Evolutionary conservation across 2,329 filamentous ascomycete species (phyloP).

Genomic region (Dendryphion nanum): DNA sequence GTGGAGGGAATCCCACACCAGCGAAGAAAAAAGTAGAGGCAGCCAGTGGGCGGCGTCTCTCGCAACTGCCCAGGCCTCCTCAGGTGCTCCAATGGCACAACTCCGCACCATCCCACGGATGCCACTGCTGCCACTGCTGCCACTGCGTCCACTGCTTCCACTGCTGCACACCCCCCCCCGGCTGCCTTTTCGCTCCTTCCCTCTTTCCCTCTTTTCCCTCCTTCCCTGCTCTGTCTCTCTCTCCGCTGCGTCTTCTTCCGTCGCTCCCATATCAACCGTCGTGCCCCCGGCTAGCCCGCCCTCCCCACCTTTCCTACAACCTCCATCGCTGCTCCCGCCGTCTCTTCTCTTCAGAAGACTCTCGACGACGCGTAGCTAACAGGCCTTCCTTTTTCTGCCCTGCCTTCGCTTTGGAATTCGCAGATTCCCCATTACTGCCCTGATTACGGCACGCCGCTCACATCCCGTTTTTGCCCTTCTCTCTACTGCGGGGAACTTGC

Average conservation of each 20-base stretch:
- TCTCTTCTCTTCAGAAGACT: background rate
- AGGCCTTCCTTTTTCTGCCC: conserved; percentile 6
- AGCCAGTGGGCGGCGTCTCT: too few relatives aligned
- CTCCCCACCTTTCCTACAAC: conserved; percentile 1
- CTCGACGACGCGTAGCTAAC: conserved; percentile 5
- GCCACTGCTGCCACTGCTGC: too few relatives aligned
- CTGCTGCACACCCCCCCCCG: background rate
- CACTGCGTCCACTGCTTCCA: background rate
- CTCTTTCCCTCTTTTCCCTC: conserved; percentile 1
- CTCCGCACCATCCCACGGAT: too few relatives aligned
- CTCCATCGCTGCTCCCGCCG: conserved; percentile 3
- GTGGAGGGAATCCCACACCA: too few relatives aligned
- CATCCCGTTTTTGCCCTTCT: conserved; percentile 3
- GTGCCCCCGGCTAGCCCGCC: background rate
- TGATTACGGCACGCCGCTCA: background rate
- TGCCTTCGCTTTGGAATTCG: conserved; percentile 7
- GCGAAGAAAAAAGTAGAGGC: too few relatives aligned
- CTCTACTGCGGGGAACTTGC: conserved; percentile 3
- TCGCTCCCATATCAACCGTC: background rate
- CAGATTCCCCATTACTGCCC: too few relatives aligned
- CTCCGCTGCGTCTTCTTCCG: background rate
- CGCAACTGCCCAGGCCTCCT: too few relatives aligned
- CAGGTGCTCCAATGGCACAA: too few relatives aligned
- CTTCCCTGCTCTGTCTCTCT: background rate
- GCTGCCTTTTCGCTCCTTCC: background rate